Evolutionary conservation across 176 grass and related monocot species (phyloP), one percentile per base, ranked within the genome.

Genomic region (Bothriochloa decipiens): DNA sequence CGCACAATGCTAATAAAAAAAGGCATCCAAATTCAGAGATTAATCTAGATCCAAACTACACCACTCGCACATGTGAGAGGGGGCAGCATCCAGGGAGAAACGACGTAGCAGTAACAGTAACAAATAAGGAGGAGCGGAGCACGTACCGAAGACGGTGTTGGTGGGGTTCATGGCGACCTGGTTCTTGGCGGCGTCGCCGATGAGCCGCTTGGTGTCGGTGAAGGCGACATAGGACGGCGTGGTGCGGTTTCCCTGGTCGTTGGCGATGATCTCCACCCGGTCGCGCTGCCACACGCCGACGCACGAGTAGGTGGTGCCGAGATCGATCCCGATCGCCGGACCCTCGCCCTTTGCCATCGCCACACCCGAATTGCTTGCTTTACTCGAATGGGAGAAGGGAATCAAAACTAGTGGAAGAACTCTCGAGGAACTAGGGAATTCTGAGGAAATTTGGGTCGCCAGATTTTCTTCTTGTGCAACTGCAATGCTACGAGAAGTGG

Each of bases 131-230:
- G 47, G 14, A 50, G 47, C 47, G 47, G 15, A 50, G 47, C 49
- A 18, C 90, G 88, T 88, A 93, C 94, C 91, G 47, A 96, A 96
- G 46, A 96, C 91, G 72, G 94, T 96, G 87, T 96, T 96, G 89
- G 55, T 91, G 37, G 94, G 91, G 84, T 93, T 96, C 94, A 96
- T 96, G 89, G 94, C 91, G 79, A 96, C 94, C 89, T 96, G 94
- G 80, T 96, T 96, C 89, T 93, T 96, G 15, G 94, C 94, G 11
- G 94, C 91, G 41, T 96, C 91, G 72, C 94, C 91, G 82, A 96
- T 90, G 84, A 96, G 87, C 28, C 94, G 82, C 74, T 96, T 88
- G 75, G 91, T 91, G 80, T 92, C 88, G 42, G 90, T 95, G 80
- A 95, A 91, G 18, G 86, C 90, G 16, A 92, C 93, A n/a, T 95